Base-by-base conservation (phyloP, 73 alveolate genomes). In the Uronychia binucleata region DNA sequence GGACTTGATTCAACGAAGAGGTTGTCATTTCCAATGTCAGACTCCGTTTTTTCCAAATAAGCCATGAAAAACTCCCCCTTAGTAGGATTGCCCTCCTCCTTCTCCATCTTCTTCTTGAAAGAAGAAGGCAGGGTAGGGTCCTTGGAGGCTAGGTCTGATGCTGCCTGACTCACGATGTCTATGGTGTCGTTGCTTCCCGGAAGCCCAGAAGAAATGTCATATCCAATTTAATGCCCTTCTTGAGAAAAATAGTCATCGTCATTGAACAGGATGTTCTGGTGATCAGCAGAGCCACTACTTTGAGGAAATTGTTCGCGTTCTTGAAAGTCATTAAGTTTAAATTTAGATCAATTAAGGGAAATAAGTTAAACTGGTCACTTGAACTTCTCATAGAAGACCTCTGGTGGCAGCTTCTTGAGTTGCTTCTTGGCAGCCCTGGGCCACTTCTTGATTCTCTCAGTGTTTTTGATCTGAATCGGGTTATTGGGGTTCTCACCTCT, bases 391-490 rank as follows among this genome's bases (percentile, higher is more conserved):
- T 83, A 88, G 77, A 87, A 94, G 30, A 94, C 59, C 78, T 94
- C 98, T 57, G 98, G 88, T 33, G 98, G 98, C 25, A 94, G 88
- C 82, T 94, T 91, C 0, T 94, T 91, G 26, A 94, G 88, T 31
- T 82, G 77, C 28, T 75, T 59, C 88, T 94, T 92, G 25, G 98
- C 98, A 81, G 91, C 91, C 84, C 83, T 94, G 34, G 85, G 84
- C 98, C 98, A 91, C 46, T 88, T 84, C 81, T 90, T 94, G 27
- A 91, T 78, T 46, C 88, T 94, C 35, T 86, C 87, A 0, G 98
- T 80, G 59, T 94, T 93, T 83, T 91, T 94, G 31, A 94, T 94
- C 94, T 88, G 58, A 32, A 88, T 14, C 31, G 34, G n/a, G 8
- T 0, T 78, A n/a, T 59, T 59, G 31, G 28, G 59, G 35, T 82